phyloP scores from a whole-genome alignment of 768 basidiomycete species.

The Amanita polypyramis region DNA sequence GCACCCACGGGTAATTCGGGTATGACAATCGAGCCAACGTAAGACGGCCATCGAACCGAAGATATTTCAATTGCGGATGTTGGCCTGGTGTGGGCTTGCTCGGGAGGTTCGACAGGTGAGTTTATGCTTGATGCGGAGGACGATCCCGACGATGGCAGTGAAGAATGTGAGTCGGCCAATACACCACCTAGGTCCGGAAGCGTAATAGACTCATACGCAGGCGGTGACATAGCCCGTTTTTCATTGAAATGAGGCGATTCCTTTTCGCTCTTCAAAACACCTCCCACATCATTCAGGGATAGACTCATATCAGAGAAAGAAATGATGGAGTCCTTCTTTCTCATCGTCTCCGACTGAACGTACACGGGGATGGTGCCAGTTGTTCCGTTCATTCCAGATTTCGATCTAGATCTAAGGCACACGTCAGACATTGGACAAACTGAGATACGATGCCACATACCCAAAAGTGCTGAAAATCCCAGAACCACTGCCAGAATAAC shows the following conservation, averaged over 20 bases:
- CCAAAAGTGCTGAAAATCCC: constrained; percentile 18
- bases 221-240: constrained; percentile 21
- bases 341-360: constrained; percentile 32
- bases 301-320: constrained; percentile 20
- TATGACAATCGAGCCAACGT: not conserved
- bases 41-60: constrained; percentile 15
- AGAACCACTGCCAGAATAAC: constrained; percentile 17
- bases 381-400: constrained; percentile 17
- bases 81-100: constrained; percentile 16
- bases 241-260: constrained; percentile 17
- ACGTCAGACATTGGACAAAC: constrained; percentile 2
- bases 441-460: constrained; percentile 10
- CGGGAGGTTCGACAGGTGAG: constrained; percentile 15
- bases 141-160: constrained; percentile 24
- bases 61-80: constrained; percentile 21
- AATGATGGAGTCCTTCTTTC: constrained; percentile 36
- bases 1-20: not conserved
- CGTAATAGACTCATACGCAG: constrained; percentile 25
- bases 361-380: constrained; percentile 31
- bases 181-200: constrained; percentile 29
- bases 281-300: constrained; percentile 29
- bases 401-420: constrained; percentile 16
- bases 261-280: constrained; percentile 18
- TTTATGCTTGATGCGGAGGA: constrained; percentile 24
- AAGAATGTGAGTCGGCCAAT: constrained; percentile 26